Conservation (phyloP, 2,329 filamentous ascomycete genomes). For the Sporothrix humicola region DNA sequence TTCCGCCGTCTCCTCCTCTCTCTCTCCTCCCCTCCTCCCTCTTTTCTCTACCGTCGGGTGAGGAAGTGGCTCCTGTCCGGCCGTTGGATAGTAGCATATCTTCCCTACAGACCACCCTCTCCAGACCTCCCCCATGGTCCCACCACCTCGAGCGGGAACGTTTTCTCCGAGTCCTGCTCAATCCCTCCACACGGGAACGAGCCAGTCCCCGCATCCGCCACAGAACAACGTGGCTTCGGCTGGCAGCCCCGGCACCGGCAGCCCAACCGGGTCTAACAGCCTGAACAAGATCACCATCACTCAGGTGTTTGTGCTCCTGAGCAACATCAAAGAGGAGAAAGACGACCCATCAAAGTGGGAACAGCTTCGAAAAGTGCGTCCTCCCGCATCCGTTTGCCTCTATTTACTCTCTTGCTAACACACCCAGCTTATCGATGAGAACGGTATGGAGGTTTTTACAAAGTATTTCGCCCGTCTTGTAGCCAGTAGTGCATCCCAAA, state of each 20-base stretch:
- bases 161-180: constrained; percentile 67
- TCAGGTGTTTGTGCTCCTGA: constrained; percentile 91
- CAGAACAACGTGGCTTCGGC: constrained; percentile 60
- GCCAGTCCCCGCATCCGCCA: constrained; percentile 63
- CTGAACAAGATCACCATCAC: constrained; percentile 93
- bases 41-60: constrained; percentile 36
- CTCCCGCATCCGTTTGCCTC: not conserved
- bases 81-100: constrained; percentile 38
- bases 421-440: constrained; percentile 83
- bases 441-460: constrained; percentile 98
- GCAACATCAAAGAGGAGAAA: constrained; percentile 93
- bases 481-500: constrained; percentile 85
- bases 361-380: constrained; percentile 84
- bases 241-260: constrained; percentile 66
- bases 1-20: constrained; percentile 17
- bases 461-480: constrained; percentile 95
- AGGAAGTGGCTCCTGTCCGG: constrained; percentile 40
- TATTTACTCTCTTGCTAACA: not conserved
- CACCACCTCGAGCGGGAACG: constrained; percentile 66
- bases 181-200: constrained; percentile 61
- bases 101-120: constrained; percentile 32
- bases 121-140: constrained; percentile 56
- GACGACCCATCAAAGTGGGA: constrained; percentile 88
- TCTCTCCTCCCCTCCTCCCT: constrained; percentile 22
- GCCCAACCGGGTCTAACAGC: constrained; percentile 67